phyloP scores from a whole-genome alignment of 345 rosid genomes.

The Durio zibethinus region DNA sequence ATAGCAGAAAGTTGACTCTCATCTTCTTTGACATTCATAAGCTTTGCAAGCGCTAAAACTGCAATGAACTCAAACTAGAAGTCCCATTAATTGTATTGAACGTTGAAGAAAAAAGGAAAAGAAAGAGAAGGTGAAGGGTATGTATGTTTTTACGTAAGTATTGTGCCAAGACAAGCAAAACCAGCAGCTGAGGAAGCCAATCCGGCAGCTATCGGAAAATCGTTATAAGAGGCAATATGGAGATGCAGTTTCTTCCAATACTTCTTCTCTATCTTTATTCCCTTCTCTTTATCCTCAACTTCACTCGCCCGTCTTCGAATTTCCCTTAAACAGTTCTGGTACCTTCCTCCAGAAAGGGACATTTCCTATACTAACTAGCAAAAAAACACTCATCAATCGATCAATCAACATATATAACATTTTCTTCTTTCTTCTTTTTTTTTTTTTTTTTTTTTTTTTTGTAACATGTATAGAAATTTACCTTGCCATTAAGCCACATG shows the following conservation, averaged over 20 bases:
- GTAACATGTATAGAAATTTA: constrained; percentile 14
- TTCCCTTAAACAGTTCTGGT: constrained; percentile 82
- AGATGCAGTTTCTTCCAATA: constrained; percentile 85
- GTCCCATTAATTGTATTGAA: not conserved
- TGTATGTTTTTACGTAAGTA: not conserved
- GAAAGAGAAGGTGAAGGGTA: not conserved
- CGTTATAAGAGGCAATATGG: constrained; percentile 88
- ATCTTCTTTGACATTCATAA: constrained; percentile 88
- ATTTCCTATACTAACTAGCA: constrained; percentile 70
- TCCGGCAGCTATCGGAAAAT: constrained; percentile 98
- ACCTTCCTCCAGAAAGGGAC: constrained; percentile 88
- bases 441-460: too few relatives aligned
- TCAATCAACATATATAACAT: not conserved
- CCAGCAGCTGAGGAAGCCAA: constrained; percentile 99
- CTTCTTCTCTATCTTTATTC: constrained; percentile 67
- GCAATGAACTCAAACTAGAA: constrained; percentile 16
- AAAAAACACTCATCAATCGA: not conserved
- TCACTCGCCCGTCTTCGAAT: constrained; percentile 74
- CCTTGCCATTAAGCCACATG: constrained; percentile 99
- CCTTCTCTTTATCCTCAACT: constrained; percentile 75
- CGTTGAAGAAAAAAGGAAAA: not conserved
- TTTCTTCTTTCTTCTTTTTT: not conserved
- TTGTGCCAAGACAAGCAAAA: constrained; percentile 91
- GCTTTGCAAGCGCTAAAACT: constrained; percentile 92
- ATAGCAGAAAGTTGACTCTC: constrained; percentile 90